Conservation (phyloP, 129 eudicot species). For the Flaveria linearis region DNA sequence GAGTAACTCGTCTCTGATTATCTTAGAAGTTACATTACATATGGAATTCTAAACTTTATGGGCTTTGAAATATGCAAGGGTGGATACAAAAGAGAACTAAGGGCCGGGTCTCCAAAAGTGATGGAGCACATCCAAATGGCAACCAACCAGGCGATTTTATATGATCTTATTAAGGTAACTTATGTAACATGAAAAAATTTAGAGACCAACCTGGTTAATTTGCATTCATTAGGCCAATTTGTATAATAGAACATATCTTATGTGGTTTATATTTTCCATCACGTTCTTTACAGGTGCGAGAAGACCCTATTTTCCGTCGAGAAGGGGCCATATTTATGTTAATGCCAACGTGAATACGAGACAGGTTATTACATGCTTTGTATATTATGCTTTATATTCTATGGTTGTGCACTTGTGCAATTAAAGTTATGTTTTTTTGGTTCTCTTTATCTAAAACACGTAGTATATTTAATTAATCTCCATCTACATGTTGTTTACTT, state of each 20-base stretch:
- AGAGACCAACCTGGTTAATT: background rate
- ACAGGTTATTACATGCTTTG: constrained; percentile 46
- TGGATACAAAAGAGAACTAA: constrained; percentile 63
- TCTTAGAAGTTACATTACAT: no score
- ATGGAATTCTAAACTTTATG: no score
- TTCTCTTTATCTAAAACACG: background rate
- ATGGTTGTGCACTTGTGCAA: background rate
- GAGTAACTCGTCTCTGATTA: no score
- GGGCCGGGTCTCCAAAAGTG: constrained; percentile 55
- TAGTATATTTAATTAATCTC: background rate
- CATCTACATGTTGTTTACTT: background rate
- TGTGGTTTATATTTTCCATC: constrained; percentile 26
- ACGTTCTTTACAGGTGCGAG: no score
- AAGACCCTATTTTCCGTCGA: constrained; percentile 45
- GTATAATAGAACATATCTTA: background rate
- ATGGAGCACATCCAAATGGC: constrained; percentile 91
- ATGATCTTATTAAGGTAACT: constrained; percentile 28
- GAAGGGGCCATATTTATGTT: constrained; percentile 31
- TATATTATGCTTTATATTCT: background rate
- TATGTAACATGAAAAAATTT: background rate
- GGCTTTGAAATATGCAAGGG: constrained; percentile 42
- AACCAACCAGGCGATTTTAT: constrained; percentile 76
- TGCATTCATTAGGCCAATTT: background rate
- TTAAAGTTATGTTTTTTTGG: background rate
- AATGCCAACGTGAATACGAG: constrained; percentile 49